phyloP scores from a whole-genome alignment of 768 basidiomycete genomes.

The Amanita rubescens region DNA sequence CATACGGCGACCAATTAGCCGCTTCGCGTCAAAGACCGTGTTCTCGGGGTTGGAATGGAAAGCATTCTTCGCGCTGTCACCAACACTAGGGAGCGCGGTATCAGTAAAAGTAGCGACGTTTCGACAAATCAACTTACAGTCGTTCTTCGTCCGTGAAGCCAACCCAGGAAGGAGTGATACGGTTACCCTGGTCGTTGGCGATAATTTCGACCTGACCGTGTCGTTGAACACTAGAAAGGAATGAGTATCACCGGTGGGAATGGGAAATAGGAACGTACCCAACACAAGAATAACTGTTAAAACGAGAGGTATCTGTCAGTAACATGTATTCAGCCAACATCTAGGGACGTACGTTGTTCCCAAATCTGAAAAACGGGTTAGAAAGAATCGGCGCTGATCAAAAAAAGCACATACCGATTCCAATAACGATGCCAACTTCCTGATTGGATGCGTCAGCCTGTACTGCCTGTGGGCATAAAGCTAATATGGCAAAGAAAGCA shows the following conservation, averaged over 20 bases:
- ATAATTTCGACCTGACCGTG: slow-evolving; percentile 65
- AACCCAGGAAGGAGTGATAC: slow-evolving; percentile 89
- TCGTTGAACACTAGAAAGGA: slow-evolving; percentile 35
- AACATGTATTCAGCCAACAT: neutral
- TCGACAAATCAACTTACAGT: slow-evolving; percentile 33
- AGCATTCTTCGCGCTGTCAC: slow-evolving; percentile 95
- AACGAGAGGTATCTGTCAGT: slow-evolving; percentile 7
- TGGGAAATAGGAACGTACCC: slow-evolving; percentile 18
- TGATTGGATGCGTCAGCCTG: slow-evolving; percentile 38
- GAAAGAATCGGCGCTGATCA: neutral
- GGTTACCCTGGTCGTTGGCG: slow-evolving; percentile 84
- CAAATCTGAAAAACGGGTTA: slow-evolving; percentile 40
- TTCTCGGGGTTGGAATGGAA: slow-evolving; percentile 87
- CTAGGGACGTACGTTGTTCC: slow-evolving; percentile 56
- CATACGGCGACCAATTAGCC: slow-evolving; percentile 83
- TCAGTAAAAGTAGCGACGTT: slow-evolving; percentile 12
- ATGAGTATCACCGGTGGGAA: neutral
- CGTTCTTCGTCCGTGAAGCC: slow-evolving; percentile 88
- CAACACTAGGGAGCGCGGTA: slow-evolving; percentile 44
- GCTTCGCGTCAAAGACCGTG: slow-evolving; percentile 96
- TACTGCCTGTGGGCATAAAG: slow-evolving; percentile 54
- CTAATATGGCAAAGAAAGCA: slow-evolving; percentile 53
- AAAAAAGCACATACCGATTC: slow-evolving; percentile 47
- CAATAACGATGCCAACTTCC: slow-evolving; percentile 78
- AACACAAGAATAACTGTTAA: slow-evolving; percentile 71